These are phyloP conservation scores for Pseudisothecium myosuroides DNA, from an alignment of 225 moss, liverwort and hornwort species.

Conservation along the genomic window DNA sequence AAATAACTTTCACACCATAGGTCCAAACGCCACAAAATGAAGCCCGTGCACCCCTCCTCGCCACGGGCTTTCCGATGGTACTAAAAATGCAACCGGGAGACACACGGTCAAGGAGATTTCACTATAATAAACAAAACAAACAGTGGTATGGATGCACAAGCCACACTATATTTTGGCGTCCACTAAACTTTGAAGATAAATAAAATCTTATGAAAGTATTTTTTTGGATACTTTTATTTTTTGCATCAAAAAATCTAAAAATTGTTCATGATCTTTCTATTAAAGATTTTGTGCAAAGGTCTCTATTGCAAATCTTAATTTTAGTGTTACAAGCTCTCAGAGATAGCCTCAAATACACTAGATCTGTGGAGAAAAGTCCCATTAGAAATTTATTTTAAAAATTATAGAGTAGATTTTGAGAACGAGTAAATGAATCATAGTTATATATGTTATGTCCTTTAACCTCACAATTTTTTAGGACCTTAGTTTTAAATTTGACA, in stretches of 20 bases:
- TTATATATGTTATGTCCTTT: not conserved
- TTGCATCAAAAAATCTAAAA: not conserved
- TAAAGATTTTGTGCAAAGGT: not conserved
- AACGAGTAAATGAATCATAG: fast-evolving
- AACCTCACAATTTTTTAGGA: not conserved
- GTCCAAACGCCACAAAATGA: too few species aligned
- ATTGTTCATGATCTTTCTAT: not conserved
- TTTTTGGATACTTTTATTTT: not conserved
- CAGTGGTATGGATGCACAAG: not conserved
- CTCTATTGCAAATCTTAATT: not conserved
- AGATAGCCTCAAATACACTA: not conserved
- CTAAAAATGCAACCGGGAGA: too few species aligned
- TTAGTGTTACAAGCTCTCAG: fast-evolving
- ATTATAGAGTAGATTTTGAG: not conserved
- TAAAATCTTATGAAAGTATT: too few species aligned
- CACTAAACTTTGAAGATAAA: not conserved
- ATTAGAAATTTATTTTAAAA: not conserved
- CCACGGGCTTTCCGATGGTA: too few species aligned
- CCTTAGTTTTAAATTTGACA: not conserved
- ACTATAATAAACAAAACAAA: too few species aligned
- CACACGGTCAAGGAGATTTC: too few species aligned
- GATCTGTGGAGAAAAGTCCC: fast-evolving
- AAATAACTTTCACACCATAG: too few species aligned
- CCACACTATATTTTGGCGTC: not conserved
- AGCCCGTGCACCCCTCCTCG: too few species aligned